Base-by-base conservation (phyloP, 495 filamentous ascomycete species). In the Penicillium cataractarum region DNA sequence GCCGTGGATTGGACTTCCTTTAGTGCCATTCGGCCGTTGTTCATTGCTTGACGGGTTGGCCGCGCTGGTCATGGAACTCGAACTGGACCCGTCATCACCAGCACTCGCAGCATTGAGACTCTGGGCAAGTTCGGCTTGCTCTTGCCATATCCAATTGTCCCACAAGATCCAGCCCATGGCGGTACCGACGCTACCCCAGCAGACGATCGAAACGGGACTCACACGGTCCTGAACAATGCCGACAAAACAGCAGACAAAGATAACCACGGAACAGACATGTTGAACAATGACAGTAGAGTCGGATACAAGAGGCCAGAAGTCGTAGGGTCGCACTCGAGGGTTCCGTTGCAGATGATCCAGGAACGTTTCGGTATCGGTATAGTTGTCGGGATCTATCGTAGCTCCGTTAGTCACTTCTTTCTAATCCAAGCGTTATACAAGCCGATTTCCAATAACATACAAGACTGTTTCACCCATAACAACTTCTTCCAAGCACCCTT, bases 221-320 rank as follows among this genome's bases (percentile, higher is more conserved):
- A 97, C 87, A 32, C 91, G 83, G 62, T 94, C 87, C 61, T 92
- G 89, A 66, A 89, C 90, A 63, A 98, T 99, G 24, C 88, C 92
- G 19, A 92, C 87, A 68, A 99, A 99, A 75, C 91, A 96, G 63
- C 93, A 95, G 57, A 96, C 84, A 63, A 99, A 99, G 51, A 99
- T 94, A 55, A 87, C 88, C 58, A 98, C 94, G 7, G 92, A 93
- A 71, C 91, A 95, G 3, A 98, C 89, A 76, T 99, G 95, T 70
- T 99, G 95, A 13, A 97, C 90, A 64, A 99, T 97, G 55, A 97
- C 92, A 6, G 95, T 99, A 13, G 91, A 93, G 70, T 97, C 95
- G 60, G 92, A 90, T 39, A 98, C 91, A 6, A 99, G 83, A 3
- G 93, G 92, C 93, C 96, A 99, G 79, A 99, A 99, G 71, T 98